Percentiles rank a stretch among this genome's conserved stretches.
phyloP scores from a whole-genome alignment of 352 stramenopile genomes.

The Phytophthora sojae region DNA sequence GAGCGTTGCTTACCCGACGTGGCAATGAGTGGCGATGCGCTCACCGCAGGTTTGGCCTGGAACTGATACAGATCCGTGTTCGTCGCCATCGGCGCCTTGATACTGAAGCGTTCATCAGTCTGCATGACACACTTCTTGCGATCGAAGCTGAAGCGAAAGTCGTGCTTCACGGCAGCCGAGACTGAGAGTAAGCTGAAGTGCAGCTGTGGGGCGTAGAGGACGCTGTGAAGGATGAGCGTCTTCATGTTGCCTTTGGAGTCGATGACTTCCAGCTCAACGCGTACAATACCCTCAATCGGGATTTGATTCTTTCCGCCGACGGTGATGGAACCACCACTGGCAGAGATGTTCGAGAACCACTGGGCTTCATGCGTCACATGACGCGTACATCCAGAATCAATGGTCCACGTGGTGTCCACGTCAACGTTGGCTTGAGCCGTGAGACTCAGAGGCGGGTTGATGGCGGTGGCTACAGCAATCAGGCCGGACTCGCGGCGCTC shows the following conservation, averaged over 20 bases:
- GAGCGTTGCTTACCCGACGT: constrained; percentile 7
- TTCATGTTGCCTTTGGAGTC: constrained; percentile 21
- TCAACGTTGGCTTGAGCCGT: too few relatives aligned
- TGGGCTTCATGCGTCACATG: not conserved
- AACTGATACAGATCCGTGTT: constrained; percentile 13
- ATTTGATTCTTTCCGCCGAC: constrained; percentile 19
- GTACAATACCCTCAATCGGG: constrained; percentile 7
- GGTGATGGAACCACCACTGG: constrained; percentile 3
- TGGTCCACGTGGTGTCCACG: too few relatives aligned
- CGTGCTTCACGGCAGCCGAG: constrained; percentile 1
- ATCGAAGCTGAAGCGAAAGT: constrained; percentile 7
- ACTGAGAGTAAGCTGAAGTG: constrained; percentile 6
- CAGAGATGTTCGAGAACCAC: constrained; percentile 15
- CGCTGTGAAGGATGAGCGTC: constrained; percentile 2
- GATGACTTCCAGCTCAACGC: constrained; percentile 14
- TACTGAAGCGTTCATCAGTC: constrained; percentile 13
- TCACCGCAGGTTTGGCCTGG: not conserved
- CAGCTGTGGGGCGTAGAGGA: constrained; percentile 4
- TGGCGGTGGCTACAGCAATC: too few relatives aligned
- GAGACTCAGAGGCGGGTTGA: too few relatives aligned
- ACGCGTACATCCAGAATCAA: too few relatives aligned
- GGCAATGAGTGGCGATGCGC: not conserved
- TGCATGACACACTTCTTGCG: not conserved
- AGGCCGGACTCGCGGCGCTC: too few relatives aligned
- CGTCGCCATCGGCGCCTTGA: not conserved